Conservation (phyloP, 2,329 filamentous ascomycete genomes). For the Xylaria multiplex region DNA sequence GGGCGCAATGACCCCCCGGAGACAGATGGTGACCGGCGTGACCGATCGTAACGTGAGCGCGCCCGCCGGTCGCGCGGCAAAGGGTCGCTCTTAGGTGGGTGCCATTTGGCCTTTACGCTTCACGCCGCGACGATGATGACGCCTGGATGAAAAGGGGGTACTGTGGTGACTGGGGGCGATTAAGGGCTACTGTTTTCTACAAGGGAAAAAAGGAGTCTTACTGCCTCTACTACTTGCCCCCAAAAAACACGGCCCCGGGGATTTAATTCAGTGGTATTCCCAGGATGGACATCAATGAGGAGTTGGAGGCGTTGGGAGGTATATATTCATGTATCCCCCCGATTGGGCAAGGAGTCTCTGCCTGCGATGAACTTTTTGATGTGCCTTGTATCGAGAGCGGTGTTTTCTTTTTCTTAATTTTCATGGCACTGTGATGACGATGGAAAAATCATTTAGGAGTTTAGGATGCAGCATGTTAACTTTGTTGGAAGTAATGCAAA, state of each 20-base stretch:
- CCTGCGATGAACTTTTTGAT: not conserved
- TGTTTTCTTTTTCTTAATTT: not conserved
- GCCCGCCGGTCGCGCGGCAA: constrained; percentile 50
- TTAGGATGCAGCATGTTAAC: not conserved
- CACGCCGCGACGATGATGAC: constrained; percentile 22
- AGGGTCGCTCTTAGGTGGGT: constrained; percentile 42
- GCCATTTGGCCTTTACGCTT: constrained; percentile 21
- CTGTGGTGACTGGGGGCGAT: not conserved
- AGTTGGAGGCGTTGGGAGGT: constrained; percentile 16
- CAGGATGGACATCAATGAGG: not conserved
- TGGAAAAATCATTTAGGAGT: not conserved
- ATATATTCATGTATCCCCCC: not conserved
- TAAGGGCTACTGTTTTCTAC: not conserved
- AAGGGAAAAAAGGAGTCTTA: not conserved
- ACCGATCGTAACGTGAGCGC: constrained; percentile 60
- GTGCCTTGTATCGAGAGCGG: constrained; percentile 3
- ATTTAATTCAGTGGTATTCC: constrained; percentile 4
- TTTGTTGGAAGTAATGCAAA: not conserved
- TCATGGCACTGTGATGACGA: constrained; percentile 5
- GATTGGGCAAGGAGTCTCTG: not conserved
- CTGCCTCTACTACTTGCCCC: not conserved
- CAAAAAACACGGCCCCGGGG: not conserved
- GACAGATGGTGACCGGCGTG: constrained; percentile 64
- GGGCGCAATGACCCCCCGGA: constrained; percentile 69
- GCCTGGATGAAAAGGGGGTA: not conserved